These are phyloP conservation scores for Funneliformis geosporum DNA, from an alignment of 192 early-diverging fungal genomes.

Conservation along the genomic window DNA sequence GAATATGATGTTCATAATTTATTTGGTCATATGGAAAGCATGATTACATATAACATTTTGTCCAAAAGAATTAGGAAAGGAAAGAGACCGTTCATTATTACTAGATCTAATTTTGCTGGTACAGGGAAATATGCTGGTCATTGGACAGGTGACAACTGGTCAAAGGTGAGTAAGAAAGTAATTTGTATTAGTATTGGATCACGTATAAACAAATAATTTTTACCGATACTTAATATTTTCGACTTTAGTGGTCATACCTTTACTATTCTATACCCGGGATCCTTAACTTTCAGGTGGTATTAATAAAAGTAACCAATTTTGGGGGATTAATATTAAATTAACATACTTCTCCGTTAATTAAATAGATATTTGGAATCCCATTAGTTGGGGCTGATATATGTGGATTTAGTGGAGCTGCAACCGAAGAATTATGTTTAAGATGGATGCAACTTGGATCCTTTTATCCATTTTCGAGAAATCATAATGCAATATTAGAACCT, in stretches of 20 bases:
- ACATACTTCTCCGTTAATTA: background rate
- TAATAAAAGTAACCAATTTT: background rate
- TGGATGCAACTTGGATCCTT: slow-evolving; percentile 70
- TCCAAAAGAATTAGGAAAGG: slow-evolving; percentile 4
- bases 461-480: slow-evolving; percentile 64
- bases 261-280: slow-evolving; percentile 61
- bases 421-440: slow-evolving; percentile 66
- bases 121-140: slow-evolving; percentile 57
- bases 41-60: slow-evolving; percentile 3
- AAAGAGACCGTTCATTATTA: slow-evolving; percentile 22
- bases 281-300: slow-evolving; percentile 57
- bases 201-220: background rate
- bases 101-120: slow-evolving; percentile 43
- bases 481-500: slow-evolving; percentile 51
- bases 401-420: slow-evolving; percentile 60
- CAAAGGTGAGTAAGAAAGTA: slow-evolving; percentile 10
- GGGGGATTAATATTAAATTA: background rate
- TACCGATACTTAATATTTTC: background rate
- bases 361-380: slow-evolving; percentile 66
- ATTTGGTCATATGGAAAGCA: slow-evolving; percentile 23
- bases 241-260: slow-evolving; percentile 52
- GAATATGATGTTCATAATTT: slow-evolving; percentile 29
- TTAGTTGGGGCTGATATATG: slow-evolving; percentile 73
- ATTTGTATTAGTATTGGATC: background rate
- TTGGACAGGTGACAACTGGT: slow-evolving; percentile 61